Evolutionary conservation across 2,329 filamentous ascomycete species (phyloP), one percentile per base, ranked within the genome.

Genomic region (Alternaria metachromatica): DNA sequence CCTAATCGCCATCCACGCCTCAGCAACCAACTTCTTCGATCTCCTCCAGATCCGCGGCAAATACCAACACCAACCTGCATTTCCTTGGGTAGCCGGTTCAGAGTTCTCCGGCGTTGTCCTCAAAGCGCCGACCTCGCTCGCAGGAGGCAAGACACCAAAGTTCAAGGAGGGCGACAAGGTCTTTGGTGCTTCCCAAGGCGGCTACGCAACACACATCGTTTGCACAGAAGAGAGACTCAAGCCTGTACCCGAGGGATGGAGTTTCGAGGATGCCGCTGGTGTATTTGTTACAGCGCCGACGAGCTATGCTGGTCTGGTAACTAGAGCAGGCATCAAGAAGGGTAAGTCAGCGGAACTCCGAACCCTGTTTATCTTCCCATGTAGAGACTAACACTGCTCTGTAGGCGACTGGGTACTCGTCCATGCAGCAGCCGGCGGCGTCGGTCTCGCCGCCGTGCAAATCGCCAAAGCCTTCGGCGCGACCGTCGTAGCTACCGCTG

Each of bases 11-110:
- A 92, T 98, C 74, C 92, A 93, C 81, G 93, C 95, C 50, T 87
- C 92, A 0, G 95, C 93, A 20, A 92, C 93, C 74, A 98, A 98
- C 83, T 98, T 98, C 87, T 98, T 97, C 84, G 95, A 98, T 80
- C 91, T 97, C 62, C 88, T 98, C 58, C 95, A 98, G 78, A 93
- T 97, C 76, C 91, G 93, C 76, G 95, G 95, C 60, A 97, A 96
- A 87, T 98, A 98, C 82, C 95, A 98, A 78, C 87, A 93, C 78
- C 94, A 97, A 74, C 94, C 94, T 0, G 89, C 91, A 0, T 89
- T 97, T 53, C 94, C 94, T 30, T 97, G 94, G 94, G 83, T 95
- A 54, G 89, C 93, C 0, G 95, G 95, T 64, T 88, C 88, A 75
- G 95, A 98, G 78, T 98, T 97, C 82, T 88, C 92, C 23, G 95